Percentiles rank a stretch among this genome's conserved stretches.
phyloP scores from a whole-genome alignment of 306 rosid genomes.

The Amphicarpaea edgeworthii region DNA sequence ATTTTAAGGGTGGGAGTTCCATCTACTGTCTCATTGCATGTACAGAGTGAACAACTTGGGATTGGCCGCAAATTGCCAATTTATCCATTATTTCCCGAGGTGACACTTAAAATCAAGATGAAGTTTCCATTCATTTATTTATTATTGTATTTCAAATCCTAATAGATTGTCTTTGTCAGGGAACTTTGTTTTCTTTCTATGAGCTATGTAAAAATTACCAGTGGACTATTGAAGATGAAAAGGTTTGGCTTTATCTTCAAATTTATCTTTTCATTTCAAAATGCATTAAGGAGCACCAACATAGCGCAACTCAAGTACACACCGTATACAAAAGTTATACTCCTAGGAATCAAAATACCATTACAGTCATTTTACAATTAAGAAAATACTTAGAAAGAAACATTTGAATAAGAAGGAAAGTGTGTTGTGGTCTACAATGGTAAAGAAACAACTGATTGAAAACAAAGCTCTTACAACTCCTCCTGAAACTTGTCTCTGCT shows the following conservation, averaged over 20 bases:
- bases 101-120: slow-evolving; percentile 42
- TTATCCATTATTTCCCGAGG: slow-evolving; percentile 89
- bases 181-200: slow-evolving; percentile 82
- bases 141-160: slow-evolving; percentile 40
- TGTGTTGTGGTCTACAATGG: slow-evolving; percentile 10
- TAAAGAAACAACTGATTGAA: slow-evolving; percentile 11
- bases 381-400: neutral
- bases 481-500: neutral
- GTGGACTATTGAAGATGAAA: slow-evolving; percentile 90
- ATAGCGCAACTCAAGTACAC: slow-evolving; percentile 15
- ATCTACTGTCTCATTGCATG: slow-evolving; percentile 67
- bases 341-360: slow-evolving; percentile 3
- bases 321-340: neutral
- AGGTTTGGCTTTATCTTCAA: slow-evolving; percentile 57
- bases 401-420: slow-evolving; percentile 1
- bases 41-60: slow-evolving; percentile 86
- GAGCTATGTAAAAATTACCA: slow-evolving; percentile 87
- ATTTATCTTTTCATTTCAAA: slow-evolving; percentile 31
- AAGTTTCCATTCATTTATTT: slow-evolving; percentile 21
- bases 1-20: slow-evolving; percentile 77
- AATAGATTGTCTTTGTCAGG: slow-evolving; percentile 60
- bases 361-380: neutral
- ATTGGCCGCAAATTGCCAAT: slow-evolving; percentile 82
- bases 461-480: neutral
- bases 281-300: slow-evolving; percentile 15